These are phyloP conservation scores for Fragaria nilgerrensis DNA, from an alignment of 306 rosid species.

Conservation along the genomic window DNA sequence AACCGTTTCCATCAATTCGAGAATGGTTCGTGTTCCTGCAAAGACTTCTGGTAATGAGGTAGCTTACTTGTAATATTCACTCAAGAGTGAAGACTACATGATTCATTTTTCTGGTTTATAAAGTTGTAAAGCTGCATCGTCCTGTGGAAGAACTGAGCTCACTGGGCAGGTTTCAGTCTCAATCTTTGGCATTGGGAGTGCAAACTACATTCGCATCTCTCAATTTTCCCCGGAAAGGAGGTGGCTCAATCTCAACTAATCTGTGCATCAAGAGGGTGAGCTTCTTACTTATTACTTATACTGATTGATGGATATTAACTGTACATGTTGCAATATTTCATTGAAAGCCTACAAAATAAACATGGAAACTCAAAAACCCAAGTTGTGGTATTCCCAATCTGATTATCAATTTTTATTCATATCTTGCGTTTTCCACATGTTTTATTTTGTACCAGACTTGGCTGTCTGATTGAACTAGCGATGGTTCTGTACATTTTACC, in stretches of 20 bases:
- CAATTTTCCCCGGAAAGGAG: neutral
- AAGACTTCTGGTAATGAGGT: constrained; percentile 40
- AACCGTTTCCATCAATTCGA: constrained; percentile 55
- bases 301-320: neutral
- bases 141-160: neutral
- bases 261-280: neutral
- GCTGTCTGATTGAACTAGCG: neutral
- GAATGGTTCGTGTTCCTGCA: constrained; percentile 48
- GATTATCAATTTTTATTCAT: too few relatives aligned
- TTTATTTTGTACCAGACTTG: neutral
- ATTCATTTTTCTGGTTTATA: neutral
- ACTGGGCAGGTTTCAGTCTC: neutral
- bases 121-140: neutral
- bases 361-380: too few relatives aligned
- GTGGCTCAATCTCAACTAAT: neutral
- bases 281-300: neutral
- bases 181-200: neutral
- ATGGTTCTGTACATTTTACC: neutral
- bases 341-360: neutral
- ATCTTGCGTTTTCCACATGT: neutral
- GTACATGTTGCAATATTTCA: neutral
- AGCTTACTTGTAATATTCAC: neutral
- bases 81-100: neutral
- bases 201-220: neutral
- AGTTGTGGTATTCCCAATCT: too few relatives aligned